Base-by-base conservation (phyloP, 1,284 basidiomycete genomes). In the Ceratobasidium sp. region DNA sequence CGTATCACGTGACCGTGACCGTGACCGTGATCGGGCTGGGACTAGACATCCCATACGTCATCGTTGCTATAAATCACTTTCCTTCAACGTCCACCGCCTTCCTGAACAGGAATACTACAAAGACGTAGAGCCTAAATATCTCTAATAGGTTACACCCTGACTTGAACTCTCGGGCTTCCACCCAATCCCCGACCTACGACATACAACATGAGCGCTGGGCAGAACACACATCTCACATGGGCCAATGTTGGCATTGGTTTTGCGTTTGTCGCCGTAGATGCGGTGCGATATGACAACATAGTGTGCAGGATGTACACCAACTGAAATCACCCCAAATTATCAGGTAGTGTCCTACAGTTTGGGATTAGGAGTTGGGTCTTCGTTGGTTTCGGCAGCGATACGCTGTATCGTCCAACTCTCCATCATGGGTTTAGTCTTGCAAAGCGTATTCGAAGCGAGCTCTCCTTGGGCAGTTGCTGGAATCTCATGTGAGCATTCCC, bases 331-430 rank as follows among this genome's bases (percentile, higher is more conserved):
- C 87, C 21, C 73, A 32, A 53, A 16, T 16, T 53, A 53, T 53
- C 28, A 53, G 50, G 50, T 87, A 26, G 75, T 94, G 12, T 94
- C 92, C 1, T 80, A 83, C 14, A 74, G 83, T 1, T 85, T 94
- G 71, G 83, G 87, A 1, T 85, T 95, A 16, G 91, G 88, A 3
- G 84, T 94, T 57, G 91, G 90, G 1, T 80, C 83, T 2, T 88
- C 89, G 3, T 85, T 94, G 48, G 76, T 92, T 32, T 85, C 89
- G 5, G 88, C 92, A 0, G 89, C 92, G 0, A 71, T 88, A 34
- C 82, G 93, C 79, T 96, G 93, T 78, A 82, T 92, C 21, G 79
- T 90, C 14, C 93, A 96, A 81, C 86, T 96, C 32, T 86, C 86
- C 16, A 79, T 92, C 12, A 90, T 94, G 75, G 90, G 87, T 0